Evolutionary conservation across 176 grass and related monocot species (phyloP), one percentile per base, ranked within the genome.

Genomic region (Puya raimondii): DNA sequence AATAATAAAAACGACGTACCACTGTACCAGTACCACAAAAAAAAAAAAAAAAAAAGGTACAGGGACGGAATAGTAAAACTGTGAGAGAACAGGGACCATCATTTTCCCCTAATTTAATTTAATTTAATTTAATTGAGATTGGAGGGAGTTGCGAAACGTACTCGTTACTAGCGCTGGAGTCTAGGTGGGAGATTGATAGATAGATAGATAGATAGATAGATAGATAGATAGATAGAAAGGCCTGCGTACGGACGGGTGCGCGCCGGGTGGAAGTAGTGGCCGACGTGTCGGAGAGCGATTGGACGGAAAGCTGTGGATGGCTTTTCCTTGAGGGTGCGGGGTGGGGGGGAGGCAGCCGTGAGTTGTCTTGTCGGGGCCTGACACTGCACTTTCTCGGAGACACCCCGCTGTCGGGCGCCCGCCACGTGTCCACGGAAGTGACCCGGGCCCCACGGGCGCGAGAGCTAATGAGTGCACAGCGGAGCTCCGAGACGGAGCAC

Each of bases 251-350:
- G 48, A 51, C 26, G 64, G 27, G 49, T 78, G 33, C 5, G 33
- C 33, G 33, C 4, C 33, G 33, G 33, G 33, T 20, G 49, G 51
- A 63, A 53, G 13, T 2, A 52, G 42, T 22, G 15, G 54, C 15
- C 9, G 80, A 86, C 85, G 90, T 92, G 90, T 92, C 85, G 76
- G 74, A 3, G 14, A 29, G 59, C 12, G 47, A 80, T 92, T 83
- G 85, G 85, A 69, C 12, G n/a, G 76, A 88, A 92, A 83, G 79
- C 80, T 88, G 82, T 11, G 12, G 13, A 47, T 9, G 4, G 33
- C 33, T 42, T 5, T n/a, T n/a, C n/a, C n/a, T n/a, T 5, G 33
- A 42, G 33, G 4, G 26, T 2, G 26, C 2, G 26, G 2, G 26
- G 2, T 27, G 29, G 4, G 29, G 33, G 33, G 6, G 33, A 33